Evolutionary conservation across 768 basidiomycete species (phyloP).

Genomic region (Mycena filopes): DNA sequence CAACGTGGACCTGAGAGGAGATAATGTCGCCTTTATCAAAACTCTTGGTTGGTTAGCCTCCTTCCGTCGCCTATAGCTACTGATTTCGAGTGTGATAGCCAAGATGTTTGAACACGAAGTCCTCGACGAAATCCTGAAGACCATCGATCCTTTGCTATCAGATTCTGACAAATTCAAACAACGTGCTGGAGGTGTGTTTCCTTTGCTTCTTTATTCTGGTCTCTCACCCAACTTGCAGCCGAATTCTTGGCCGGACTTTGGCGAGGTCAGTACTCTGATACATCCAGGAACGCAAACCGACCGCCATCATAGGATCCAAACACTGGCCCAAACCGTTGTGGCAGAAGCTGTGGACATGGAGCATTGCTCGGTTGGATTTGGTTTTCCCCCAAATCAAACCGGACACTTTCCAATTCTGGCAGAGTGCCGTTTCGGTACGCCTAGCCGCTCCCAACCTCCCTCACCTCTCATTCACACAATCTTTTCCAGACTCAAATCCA

Average conservation of each 20-base stretch:
- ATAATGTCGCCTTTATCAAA: constrained; percentile 56
- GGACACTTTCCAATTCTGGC: constrained; percentile 85
- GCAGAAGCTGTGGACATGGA: constrained; percentile 79
- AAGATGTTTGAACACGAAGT: constrained; percentile 70
- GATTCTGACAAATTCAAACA: constrained; percentile 88
- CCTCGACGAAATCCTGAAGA: constrained; percentile 62
- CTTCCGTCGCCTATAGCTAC: not conserved
- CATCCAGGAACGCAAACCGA: not conserved
- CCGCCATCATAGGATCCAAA: constrained; percentile 68
- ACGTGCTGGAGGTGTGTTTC: constrained; percentile 74
- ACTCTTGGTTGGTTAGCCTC: constrained; percentile 46
- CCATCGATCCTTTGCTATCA: constrained; percentile 69
- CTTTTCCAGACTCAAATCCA: constrained; percentile 59
- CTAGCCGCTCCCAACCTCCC: constrained; percentile 6
- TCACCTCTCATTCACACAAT: constrained; percentile 9
- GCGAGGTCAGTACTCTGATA: constrained; percentile 61
- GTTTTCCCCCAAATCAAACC: constrained; percentile 85
- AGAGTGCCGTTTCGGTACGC: constrained; percentile 67
- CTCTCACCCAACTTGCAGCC: constrained; percentile 35
- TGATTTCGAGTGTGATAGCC: constrained; percentile 51
- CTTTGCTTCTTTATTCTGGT: constrained; percentile 14
- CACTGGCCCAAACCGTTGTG: constrained; percentile 76
- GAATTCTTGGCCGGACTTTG: constrained; percentile 77
- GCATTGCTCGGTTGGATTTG: constrained; percentile 64
- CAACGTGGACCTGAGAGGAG: constrained; percentile 65